A percentile compares a stretch with the other conserved stretches of the same genome.
These are phyloP conservation scores for Hypoxylon rubiginosum DNA, from an alignment of 2,329 filamentous ascomycete species.

Conservation along the genomic window DNA sequence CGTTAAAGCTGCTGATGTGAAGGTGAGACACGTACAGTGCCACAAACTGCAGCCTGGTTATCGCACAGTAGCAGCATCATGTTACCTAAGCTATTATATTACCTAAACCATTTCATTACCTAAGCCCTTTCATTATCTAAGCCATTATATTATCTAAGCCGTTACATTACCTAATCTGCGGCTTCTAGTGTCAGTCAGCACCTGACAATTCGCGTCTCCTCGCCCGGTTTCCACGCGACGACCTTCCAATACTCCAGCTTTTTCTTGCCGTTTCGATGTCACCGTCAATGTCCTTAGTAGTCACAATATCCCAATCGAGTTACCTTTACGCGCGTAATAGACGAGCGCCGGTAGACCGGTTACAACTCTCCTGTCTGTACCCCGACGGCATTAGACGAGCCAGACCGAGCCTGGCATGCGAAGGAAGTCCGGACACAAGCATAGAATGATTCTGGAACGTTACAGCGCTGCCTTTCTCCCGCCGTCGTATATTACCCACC, in stretches of 20 bases:
- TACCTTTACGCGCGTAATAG: constrained; percentile 26
- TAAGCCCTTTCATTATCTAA: too few relatives aligned
- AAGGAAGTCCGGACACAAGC: not conserved
- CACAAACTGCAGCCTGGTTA: constrained; percentile 15
- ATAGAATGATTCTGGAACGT: constrained; percentile 41
- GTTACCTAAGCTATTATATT: not conserved
- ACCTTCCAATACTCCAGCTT: not conserved
- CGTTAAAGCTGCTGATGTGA: constrained; percentile 9
- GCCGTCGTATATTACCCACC: constrained; percentile 15
- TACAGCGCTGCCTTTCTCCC: constrained; percentile 22
- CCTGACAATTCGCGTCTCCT: too few relatives aligned
- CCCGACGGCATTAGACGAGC: constrained; percentile 12
- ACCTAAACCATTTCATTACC: not conserved
- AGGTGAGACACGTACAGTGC: constrained; percentile 29
- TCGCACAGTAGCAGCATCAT: constrained; percentile 12
- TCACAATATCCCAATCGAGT: too few relatives aligned
- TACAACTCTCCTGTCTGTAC: constrained; percentile 26
- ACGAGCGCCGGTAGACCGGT: constrained; percentile 5
- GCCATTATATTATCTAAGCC: too few relatives aligned
- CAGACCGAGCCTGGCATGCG: not conserved
- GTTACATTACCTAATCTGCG: too few relatives aligned
- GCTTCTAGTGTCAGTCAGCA: too few relatives aligned
- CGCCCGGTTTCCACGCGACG: too few relatives aligned
- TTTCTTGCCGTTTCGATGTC: not conserved
- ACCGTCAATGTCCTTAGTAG: not conserved